Base-by-base conservation (phyloP, 106 monocot genomes). In the Allium cepa region DNA sequence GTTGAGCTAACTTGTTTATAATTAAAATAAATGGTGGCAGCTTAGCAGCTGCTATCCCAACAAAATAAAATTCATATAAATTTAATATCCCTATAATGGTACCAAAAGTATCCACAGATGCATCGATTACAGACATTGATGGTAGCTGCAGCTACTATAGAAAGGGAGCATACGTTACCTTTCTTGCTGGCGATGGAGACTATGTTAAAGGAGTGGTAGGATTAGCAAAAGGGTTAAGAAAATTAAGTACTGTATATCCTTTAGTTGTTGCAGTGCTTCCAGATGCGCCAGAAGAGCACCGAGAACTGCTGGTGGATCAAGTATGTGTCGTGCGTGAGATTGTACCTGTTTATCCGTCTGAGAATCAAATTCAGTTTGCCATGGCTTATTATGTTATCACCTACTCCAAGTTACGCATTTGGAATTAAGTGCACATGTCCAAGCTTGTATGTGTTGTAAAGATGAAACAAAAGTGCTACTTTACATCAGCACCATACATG, bases 371-470 rank as follows among this genome's bases (percentile, higher is more conserved):
- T 9, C 59, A 75, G 60, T 80, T 80, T 10, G 80, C 80, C 75
- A 80, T 80, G 80, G 66, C 75, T 16, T 71, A 80, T 28, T 80
- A 75, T 17, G 75, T 80, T 26, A 75, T 80, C 71, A 80, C 66
- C 75, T 80, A 80, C 53, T 80, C 80, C 71, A 80, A 80, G 60
- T 75, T 80, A 1, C 75, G 75, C 11, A 80, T 80, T 7, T 80
- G 71, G 80, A 71, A 75, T 16, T 80, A 48, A 58, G 80, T 70
- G 9, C 7, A 9, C 45, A 27, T 13, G 1, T 27, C 7, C 36
- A 61, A 8, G 7, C 18, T 61, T 61, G 11, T 36, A 1, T 36
- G 36, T 36, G 5, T 36, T 36, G 36, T 36, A 36, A 36, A 36
- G 36, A 4, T 36, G 36, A 36, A 36, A 36, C 36, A 36, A 36